These are phyloP conservation scores for Castanea mollissima DNA, from an alignment of 306 rosid species.

Conservation along the genomic window DNA sequence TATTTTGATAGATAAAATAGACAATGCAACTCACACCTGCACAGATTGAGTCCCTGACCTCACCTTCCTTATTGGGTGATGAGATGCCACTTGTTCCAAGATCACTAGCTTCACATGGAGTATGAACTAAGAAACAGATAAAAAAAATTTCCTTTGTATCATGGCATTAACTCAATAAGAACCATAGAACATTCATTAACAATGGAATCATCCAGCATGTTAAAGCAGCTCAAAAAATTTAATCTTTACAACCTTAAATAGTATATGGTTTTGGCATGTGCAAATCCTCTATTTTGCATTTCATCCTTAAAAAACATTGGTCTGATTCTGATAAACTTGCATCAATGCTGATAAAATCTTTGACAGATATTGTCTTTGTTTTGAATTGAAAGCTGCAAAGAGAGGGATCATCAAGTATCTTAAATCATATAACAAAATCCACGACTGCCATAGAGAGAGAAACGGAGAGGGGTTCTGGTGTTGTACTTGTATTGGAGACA, in stretches of 20 bases:
- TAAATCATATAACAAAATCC: background rate
- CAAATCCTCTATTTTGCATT: slow-evolving; percentile 44
- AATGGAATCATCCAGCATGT: background rate
- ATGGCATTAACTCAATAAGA: background rate
- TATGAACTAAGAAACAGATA: background rate
- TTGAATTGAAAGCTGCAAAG: slow-evolving; percentile 39
- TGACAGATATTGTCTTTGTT: slow-evolving; percentile 5
- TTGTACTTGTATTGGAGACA: too few species aligned
- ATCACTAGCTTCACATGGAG: background rate
- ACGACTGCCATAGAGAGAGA: too few species aligned
- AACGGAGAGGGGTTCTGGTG: too few species aligned
- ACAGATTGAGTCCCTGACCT: background rate
- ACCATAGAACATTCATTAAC: background rate
- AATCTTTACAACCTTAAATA: slow-evolving; percentile 44
- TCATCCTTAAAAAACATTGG: slow-evolving; percentile 19
- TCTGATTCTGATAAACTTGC: slow-evolving; percentile 51
- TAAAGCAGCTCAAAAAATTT: background rate
- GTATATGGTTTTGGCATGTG: slow-evolving; percentile 51
- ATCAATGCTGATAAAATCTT: slow-evolving; percentile 41
- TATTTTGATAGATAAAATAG: background rate
- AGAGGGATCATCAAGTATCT: slow-evolving; percentile 8
- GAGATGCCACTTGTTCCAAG: background rate
- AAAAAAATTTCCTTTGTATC: background rate
- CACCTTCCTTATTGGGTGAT: background rate
- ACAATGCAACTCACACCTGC: background rate